These are phyloP conservation scores for Neurospora intermedia DNA, from an alignment of 495 filamentous ascomycete genomes.

Conservation along the genomic window DNA sequence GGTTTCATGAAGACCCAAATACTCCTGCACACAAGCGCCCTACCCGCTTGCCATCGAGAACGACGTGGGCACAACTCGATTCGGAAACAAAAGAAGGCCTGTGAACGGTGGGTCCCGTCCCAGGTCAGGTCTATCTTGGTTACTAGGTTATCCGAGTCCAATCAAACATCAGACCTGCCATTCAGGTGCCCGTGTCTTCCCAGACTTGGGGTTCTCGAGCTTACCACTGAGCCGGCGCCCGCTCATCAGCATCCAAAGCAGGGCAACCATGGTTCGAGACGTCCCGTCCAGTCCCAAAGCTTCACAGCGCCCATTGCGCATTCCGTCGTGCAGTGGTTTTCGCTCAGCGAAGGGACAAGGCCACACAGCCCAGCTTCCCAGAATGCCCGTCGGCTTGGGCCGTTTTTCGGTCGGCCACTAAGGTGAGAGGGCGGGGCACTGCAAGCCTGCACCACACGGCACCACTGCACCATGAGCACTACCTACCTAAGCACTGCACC, in stretches of 20 bases:
- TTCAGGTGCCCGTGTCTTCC: background rate
- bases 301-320: background rate
- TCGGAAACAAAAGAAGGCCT: background rate
- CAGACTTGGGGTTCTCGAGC: background rate
- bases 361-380: background rate
- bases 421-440: background rate
- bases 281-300: background rate
- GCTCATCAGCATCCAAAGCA: background rate
- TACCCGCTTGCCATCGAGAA: background rate
- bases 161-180: background rate
- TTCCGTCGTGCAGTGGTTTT: background rate
- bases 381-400: background rate
- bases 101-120: background rate
- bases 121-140: background rate
- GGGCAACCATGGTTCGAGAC: background rate
- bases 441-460: background rate
- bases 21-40: background rate
- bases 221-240: background rate
- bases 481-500: background rate
- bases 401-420: background rate
- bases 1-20: background rate
- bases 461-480: background rate
- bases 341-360: background rate
- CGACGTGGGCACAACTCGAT: background rate
- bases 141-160: background rate